Conservation (phyloP, 2,329 filamentous ascomycete genomes). For the Albifimbria verrucaria region DNA sequence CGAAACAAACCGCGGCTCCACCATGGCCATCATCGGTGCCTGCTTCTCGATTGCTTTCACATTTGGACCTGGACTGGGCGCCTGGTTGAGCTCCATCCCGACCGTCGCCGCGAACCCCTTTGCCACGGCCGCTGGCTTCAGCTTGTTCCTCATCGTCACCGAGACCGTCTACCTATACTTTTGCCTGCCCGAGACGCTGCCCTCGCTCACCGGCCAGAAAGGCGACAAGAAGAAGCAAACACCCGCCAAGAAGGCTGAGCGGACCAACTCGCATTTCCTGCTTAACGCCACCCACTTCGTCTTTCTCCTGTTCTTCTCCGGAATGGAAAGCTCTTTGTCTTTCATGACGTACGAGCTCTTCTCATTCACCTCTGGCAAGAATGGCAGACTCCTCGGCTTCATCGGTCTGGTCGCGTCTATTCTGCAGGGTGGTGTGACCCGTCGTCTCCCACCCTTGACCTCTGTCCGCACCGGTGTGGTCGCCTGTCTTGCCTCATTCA, state of each 20-base stretch:
- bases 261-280: conserved; percentile 79
- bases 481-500: conserved; percentile 75
- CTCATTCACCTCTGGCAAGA: conserved; percentile 72
- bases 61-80: conserved; percentile 88
- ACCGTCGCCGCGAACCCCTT: conserved; percentile 87
- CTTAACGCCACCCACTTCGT: conserved; percentile 84
- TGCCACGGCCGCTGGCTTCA: conserved; percentile 86
- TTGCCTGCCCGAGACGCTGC: conserved; percentile 81
- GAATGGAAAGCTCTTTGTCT: conserved; percentile 95
- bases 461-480: conserved; percentile 78
- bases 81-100: conserved; percentile 74
- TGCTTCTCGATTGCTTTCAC: conserved; percentile 98
- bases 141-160: conserved; percentile 74
- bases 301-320: conserved; percentile 95
- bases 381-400: conserved; percentile 82
- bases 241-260: conserved; percentile 30
- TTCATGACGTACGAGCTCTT: conserved; percentile 98
- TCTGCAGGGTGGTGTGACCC: conserved; percentile 89
- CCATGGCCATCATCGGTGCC: conserved; percentile 93
- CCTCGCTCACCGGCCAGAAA: conserved; percentile 44
- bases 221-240: conserved; percentile 19
- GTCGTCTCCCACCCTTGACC: conserved; percentile 75
- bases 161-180: conserved; percentile 88
- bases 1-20: conserved; percentile 76
- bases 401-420: conserved; percentile 88